A percentile compares a stretch with the other conserved stretches of the same genome.
Evolutionary conservation across 179 eudicot species (phyloP).

Genomic region (Vitellaria paradoxa): DNA sequence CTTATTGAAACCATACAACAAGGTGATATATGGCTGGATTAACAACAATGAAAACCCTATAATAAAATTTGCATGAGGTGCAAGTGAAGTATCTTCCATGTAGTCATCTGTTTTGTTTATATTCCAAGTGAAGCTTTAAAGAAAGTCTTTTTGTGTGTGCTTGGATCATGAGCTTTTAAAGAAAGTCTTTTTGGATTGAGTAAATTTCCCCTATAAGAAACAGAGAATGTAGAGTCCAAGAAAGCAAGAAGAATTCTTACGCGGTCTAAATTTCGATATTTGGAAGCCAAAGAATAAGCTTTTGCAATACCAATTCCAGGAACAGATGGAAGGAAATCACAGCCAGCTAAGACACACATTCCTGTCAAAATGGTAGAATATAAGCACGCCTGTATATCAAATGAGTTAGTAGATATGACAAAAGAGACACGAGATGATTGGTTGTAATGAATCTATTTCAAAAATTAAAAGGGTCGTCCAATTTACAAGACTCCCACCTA

Average conservation of each 20-base stretch:
- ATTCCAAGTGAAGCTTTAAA: too few relatives aligned
- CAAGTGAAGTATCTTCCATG: too few relatives aligned
- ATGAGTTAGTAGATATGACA: neutral
- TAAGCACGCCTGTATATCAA: neutral
- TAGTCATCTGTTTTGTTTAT: too few relatives aligned
- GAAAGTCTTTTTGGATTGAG: neutral
- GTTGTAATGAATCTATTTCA: neutral
- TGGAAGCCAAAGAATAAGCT: constrained; percentile 69
- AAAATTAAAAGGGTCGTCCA: too few relatives aligned
- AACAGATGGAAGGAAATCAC: constrained; percentile 84
- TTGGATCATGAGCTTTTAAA: too few relatives aligned
- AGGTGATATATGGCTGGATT: neutral
- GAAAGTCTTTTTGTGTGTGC: too few relatives aligned
- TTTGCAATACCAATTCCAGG: constrained; percentile 75
- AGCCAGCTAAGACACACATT: constrained; percentile 87
- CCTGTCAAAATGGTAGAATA: constrained; percentile 31
- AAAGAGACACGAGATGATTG: neutral
- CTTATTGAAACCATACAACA: neutral
- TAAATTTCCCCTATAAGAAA: neutral
- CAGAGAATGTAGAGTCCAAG: neutral
- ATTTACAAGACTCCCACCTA: too few relatives aligned
- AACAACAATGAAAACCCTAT: neutral
- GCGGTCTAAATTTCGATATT: constrained; percentile 64
- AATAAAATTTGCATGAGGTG: neutral
- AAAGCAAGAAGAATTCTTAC: constrained; percentile 38